Base-by-base conservation (phyloP, 345 rosid genomes). In the Trapa incisa region DNA sequence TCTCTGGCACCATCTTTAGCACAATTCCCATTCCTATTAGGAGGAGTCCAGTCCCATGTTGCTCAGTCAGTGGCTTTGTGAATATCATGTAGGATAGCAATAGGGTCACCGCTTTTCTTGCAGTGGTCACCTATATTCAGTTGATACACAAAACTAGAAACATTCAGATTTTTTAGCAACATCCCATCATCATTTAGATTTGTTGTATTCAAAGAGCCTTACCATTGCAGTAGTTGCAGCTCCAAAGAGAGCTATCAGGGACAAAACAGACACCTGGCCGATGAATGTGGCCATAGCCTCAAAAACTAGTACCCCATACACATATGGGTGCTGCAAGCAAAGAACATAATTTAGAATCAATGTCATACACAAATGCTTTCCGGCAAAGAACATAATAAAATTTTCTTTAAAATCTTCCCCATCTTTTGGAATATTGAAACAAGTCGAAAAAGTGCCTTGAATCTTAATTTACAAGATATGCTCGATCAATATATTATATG, bases 201-300 rank as follows among this genome's bases (percentile, higher is more conserved):
- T 41, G 4, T 58, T 10, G 50, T 36, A 53, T 16, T 13, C 61
- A 42, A 42, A 33, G 50, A 57, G 45, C n/a, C 8, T 70, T 85
- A 94, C 99, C 92, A 94, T 87, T 56, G 99, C 97, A 37, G 99
- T 94, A 35, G 92, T 86, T 35, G 99, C 97, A n/a, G 99, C 99
- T 56, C 99, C 97, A 15, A 91, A 94, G 67, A 94, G 78, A 57
- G 99, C 97, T 63, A 89, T 89, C 70, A 94, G 96, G 5, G 97
- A 94, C 52, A 94, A 70, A 66, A 91, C 99, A 16, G 99, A 91
- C 61, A 91, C 88, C 80, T 94, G 97, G 37, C 99, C 97, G 5
- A 94, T 77, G 77, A 91, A 91, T 11, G 97, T 94, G 57, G 96
- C 97, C 97, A 91, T 80, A 43, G 99, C 96, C 84, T 91, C 99